phyloP scores from a whole-genome alignment of 2,329 filamentous ascomycete genomes.

The Fusarium sp. region DNA sequence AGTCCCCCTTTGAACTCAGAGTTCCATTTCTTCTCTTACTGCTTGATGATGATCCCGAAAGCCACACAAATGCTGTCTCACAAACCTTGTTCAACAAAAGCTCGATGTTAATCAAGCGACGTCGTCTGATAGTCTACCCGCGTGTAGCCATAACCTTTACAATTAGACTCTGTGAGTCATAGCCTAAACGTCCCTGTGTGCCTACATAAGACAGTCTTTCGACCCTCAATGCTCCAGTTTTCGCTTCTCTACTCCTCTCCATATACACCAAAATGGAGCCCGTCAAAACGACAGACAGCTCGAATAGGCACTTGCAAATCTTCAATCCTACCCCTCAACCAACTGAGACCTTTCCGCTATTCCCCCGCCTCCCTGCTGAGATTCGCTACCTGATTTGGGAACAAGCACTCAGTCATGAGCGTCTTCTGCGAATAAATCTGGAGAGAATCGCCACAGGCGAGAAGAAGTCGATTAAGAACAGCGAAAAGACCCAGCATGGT shows the following conservation, averaged over 20 bases:
- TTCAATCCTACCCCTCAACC: not conserved
- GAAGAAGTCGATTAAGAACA: not conserved
- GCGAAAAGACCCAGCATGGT: fast-evolving
- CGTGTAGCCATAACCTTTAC: not conserved
- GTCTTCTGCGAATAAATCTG: not conserved
- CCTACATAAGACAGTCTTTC: not conserved
- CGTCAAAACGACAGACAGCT: not conserved
- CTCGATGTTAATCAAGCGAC: not conserved
- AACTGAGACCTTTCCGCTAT: fast-evolving
- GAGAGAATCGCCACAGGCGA: not conserved
- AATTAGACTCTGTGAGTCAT: not conserved
- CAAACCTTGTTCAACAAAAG: not conserved
- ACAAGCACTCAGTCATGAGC: not conserved
- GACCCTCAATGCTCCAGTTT: not conserved
- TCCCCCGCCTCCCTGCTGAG: not conserved
- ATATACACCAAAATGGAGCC: not conserved
- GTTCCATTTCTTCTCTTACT: not conserved
- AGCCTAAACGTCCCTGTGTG: not conserved
- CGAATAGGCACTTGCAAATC: not conserved
- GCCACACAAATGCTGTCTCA: not conserved
- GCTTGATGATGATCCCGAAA: not conserved
- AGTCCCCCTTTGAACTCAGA: no score
- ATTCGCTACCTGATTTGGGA: not conserved
- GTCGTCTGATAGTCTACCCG: not conserved
- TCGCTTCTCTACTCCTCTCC: not conserved